Conservation (phyloP, 164 flowering plant species). For the Warburgia ugandensis region DNA sequence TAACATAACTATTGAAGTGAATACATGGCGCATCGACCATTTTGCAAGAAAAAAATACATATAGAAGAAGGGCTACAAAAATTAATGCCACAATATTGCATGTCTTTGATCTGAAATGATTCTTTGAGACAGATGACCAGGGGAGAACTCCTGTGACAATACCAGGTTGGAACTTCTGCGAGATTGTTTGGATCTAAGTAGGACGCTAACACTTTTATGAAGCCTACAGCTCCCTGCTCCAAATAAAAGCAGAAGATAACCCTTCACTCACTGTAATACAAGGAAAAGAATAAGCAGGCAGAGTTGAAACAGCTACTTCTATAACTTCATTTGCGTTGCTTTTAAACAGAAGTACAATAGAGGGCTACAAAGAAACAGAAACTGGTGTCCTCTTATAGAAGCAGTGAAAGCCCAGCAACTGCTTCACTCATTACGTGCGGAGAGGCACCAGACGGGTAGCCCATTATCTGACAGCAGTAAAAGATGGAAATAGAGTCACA, state of each 20-base stretch:
- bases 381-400: slow-evolving; percentile 50
- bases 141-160: slow-evolving; percentile 54
- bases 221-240: slow-evolving; percentile 79
- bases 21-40: too few species aligned
- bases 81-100: slow-evolving; percentile 3
- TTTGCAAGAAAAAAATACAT: too few species aligned
- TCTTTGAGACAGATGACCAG: slow-evolving; percentile 83
- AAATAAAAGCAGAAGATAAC: slow-evolving; percentile 3
- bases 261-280: background rate
- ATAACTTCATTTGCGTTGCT: slow-evolving; percentile 61
- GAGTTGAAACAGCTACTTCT: slow-evolving; percentile 42
- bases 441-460: slow-evolving; percentile 81
- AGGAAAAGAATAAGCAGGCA: background rate
- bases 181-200: slow-evolving; percentile 47
- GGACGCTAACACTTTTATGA: slow-evolving; percentile 85
- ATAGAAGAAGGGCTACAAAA: too few species aligned
- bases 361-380: slow-evolving; percentile 46
- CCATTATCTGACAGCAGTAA: slow-evolving; percentile 88
- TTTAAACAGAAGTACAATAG: slow-evolving; percentile 57
- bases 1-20: too few species aligned
- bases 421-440: slow-evolving; percentile 90
- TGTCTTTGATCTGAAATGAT: slow-evolving; percentile 83
- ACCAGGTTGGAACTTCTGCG: slow-evolving; percentile 50
- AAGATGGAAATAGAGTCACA: background rate
- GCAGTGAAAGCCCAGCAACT: slow-evolving; percentile 76